Percentiles rank a stretch among this genome's conserved stretches.
These are phyloP conservation scores for Zasmidium angulare DNA, from an alignment of 2,329 filamentous ascomycete species.

Conservation along the genomic window DNA sequence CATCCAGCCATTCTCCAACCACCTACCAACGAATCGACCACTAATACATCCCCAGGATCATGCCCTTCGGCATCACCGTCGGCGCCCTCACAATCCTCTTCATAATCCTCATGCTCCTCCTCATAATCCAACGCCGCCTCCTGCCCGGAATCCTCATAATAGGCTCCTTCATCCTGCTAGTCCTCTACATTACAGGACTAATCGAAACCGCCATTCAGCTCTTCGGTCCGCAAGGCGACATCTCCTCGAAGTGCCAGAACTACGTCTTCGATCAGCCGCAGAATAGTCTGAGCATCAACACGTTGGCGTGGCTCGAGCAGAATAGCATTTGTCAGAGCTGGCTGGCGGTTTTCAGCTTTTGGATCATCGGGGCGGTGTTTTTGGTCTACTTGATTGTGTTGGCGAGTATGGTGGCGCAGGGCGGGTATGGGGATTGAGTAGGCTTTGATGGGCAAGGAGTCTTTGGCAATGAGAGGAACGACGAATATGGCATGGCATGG, in stretches of 20 bases:
- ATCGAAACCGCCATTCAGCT: constrained; percentile 64
- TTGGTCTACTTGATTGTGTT: constrained; percentile 67
- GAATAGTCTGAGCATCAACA: constrained; percentile 53
- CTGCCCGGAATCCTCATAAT: constrained; percentile 61
- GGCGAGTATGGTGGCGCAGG: constrained; percentile 38
- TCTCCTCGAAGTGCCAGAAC: constrained; percentile 59
- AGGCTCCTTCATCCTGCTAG: constrained; percentile 61
- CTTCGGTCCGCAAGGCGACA: constrained; percentile 56
- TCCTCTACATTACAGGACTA: constrained; percentile 61
- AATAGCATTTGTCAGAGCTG: constrained; percentile 64
- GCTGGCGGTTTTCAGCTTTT: constrained; percentile 64
- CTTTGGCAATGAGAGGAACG: background rate
- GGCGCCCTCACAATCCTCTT: constrained; percentile 58
- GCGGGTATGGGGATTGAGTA: constrained; percentile 26
- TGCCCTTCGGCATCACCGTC: constrained; percentile 62
- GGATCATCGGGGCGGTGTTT: constrained; percentile 63
- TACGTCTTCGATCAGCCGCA: constrained; percentile 53
- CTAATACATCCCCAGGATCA: constrained; percentile 54
- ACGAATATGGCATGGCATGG: background rate
- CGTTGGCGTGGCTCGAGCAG: constrained; percentile 63
- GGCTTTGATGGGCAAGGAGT: background rate
- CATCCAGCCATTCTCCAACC: background rate
- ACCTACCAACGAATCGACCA: background rate
- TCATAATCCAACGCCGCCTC: constrained; percentile 56
- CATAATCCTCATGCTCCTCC: constrained; percentile 58